A percentile compares a stretch with the other conserved stretches of the same genome.
Conservation (phyloP, 768 basidiomycete genomes). For the Tylopilus vinaceipallidus region DNA sequence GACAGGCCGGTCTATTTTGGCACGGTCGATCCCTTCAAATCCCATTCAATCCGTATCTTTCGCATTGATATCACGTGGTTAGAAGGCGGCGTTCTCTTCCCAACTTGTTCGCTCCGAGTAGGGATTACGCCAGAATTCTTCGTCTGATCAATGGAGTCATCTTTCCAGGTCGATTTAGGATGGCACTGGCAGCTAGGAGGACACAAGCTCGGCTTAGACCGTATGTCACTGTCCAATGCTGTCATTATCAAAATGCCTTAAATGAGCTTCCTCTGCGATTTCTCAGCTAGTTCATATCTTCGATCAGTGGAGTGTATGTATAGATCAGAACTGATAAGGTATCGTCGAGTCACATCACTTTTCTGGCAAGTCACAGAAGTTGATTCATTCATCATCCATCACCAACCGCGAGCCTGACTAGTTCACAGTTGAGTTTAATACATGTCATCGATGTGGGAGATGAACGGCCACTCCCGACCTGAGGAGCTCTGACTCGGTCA, state of each 20-base stretch:
- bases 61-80: conserved; percentile 4
- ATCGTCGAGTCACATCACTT: conserved; percentile 18
- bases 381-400: conserved; percentile 6
- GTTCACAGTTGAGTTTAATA: conserved; percentile 14
- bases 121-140: neutral
- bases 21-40: conserved; percentile 5
- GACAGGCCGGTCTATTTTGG: conserved; percentile 1
- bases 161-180: neutral
- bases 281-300: neutral
- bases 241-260: conserved; percentile 8
- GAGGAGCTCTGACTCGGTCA: conserved; percentile 2
- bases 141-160: conserved; percentile 8
- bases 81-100: neutral
- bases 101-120: neutral
- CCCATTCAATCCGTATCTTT: neutral
- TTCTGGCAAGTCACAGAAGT: conserved; percentile 14
- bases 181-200: conserved; percentile 9
- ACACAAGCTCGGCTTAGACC: conserved; percentile 1
- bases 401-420: conserved; percentile 8
- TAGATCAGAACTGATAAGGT: conserved; percentile 13
- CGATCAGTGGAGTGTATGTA: neutral
- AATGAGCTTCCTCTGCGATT: neutral
- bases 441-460: conserved; percentile 1
- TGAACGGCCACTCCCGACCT: conserved; percentile 8
- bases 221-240: neutral